Conservation (phyloP, 495 filamentous ascomycete genomes). For the Aspergillus sclerotiicarbonarius region DNA sequence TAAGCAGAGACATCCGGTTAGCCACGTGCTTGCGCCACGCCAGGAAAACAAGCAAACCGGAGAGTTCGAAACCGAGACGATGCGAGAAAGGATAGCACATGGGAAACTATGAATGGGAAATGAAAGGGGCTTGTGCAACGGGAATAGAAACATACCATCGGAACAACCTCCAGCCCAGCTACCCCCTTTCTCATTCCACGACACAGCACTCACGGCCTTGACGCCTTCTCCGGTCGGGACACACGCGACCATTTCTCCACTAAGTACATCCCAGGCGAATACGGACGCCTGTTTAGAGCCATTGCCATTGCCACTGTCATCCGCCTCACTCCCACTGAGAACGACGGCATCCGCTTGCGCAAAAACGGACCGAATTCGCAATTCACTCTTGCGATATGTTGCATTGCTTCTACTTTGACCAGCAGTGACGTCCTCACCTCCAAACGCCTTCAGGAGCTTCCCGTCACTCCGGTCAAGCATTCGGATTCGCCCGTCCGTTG, state of each 20-base stretch:
- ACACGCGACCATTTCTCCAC: slow-evolving; percentile 62
- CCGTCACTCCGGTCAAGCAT: slow-evolving; percentile 80
- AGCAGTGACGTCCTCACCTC: slow-evolving; percentile 35
- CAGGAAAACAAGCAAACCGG: background rate
- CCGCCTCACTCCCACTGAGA: slow-evolving; percentile 75
- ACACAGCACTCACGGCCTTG: slow-evolving; percentile 61
- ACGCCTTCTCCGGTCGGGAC: slow-evolving; percentile 57
- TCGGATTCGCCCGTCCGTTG: slow-evolving; percentile 71
- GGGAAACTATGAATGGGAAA: background rate
- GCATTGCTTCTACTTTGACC: background rate
- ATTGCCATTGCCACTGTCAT: slow-evolving; percentile 27
- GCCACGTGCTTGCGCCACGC: background rate
- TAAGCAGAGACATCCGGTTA: slow-evolving; percentile 7
- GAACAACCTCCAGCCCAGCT: slow-evolving; percentile 64
- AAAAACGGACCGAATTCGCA: slow-evolving; percentile 69
- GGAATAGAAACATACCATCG: slow-evolving; percentile 46
- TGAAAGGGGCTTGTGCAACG: background rate
- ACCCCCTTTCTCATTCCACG: slow-evolving; percentile 69
- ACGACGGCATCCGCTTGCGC: slow-evolving; percentile 74
- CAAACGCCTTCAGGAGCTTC: slow-evolving; percentile 69
- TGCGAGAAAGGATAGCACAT: background rate
- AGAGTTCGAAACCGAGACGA: slow-evolving; percentile 3
- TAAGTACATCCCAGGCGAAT: slow-evolving; percentile 88
- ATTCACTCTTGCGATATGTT: slow-evolving; percentile 61
- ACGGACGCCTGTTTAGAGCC: slow-evolving; percentile 56